Percentiles rank a stretch among this genome's conserved stretches.
Evolutionary conservation across 768 basidiomycete genomes (phyloP).

Genomic region (Tricholoma saponaceum): DNA sequence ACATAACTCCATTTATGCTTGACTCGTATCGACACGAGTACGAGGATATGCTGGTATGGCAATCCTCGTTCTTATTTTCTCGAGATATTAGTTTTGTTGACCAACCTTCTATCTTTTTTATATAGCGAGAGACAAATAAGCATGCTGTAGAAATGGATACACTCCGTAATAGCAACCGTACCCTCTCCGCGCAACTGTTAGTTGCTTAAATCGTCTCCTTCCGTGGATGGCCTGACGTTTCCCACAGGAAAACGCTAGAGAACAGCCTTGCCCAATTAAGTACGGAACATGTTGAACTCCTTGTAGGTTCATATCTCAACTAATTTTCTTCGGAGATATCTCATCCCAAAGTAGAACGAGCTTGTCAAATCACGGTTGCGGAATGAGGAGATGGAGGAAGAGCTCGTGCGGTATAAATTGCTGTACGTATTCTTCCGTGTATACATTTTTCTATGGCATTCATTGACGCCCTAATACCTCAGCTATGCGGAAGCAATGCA

Average conservation of each 20-base stretch:
- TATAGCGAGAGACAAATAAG: constrained; percentile 73
- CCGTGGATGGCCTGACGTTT: constrained; percentile 2
- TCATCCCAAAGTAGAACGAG: constrained; percentile 58
- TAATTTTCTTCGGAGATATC: background rate
- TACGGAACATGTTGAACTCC: constrained; percentile 73
- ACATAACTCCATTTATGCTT: constrained; percentile 94
- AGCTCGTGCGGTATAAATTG: constrained; percentile 92
- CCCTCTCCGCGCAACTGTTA: constrained; percentile 75
- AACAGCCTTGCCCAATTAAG: constrained; percentile 73
- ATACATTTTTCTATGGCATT: constrained; percentile 1
- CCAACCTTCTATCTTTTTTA: background rate
- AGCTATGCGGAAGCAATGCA: constrained; percentile 78
- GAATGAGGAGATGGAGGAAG: constrained; percentile 90
- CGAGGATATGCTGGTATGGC: constrained; percentile 62
- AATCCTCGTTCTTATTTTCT: background rate
- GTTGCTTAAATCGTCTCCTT: constrained; percentile 23
- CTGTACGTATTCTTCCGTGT: constrained; percentile 47
- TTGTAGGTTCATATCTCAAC: constrained; percentile 39
- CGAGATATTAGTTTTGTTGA: background rate
- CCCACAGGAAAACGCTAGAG: constrained; percentile 74
- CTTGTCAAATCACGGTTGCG: constrained; percentile 85
- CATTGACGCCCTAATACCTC: background rate
- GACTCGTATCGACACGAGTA: constrained; percentile 89
- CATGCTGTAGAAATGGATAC: constrained; percentile 83
- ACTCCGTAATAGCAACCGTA: constrained; percentile 75